These are phyloP conservation scores for Pulveroboletus sp. DNA, from an alignment of 1,284 basidiomycete species.

Conservation along the genomic window DNA sequence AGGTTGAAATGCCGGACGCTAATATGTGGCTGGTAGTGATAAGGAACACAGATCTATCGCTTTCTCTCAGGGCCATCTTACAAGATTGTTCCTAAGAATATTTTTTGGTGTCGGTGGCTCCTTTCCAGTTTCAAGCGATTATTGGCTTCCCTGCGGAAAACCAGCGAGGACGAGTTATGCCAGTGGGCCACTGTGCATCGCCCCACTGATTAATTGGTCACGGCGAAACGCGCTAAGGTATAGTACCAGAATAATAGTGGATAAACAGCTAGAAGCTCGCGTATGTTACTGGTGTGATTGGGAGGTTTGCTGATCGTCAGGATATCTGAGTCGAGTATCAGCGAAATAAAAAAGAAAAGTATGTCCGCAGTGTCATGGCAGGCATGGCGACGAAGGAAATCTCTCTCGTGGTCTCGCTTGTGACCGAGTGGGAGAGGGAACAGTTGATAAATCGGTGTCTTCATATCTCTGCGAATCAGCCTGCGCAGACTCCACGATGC, in stretches of 20 bases:
- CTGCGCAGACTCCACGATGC: not conserved
- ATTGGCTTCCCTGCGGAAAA: not conserved
- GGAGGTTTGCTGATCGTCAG: not conserved
- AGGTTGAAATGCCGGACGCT: not conserved
- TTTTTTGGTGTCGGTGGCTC: not conserved
- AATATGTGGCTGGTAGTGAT: not conserved
- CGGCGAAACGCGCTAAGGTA: constrained; percentile 7
- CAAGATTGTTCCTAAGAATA: constrained; percentile 3
- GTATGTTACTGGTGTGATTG: not conserved
- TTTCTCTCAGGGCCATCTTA: constrained; percentile 10
- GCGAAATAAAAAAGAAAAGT: no score
- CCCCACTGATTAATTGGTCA: not conserved
- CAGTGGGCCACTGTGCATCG: no score
- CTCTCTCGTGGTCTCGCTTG: not conserved
- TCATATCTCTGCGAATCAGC: not conserved
- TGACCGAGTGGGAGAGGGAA: not conserved
- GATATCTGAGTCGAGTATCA: not conserved
- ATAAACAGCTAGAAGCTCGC: not conserved
- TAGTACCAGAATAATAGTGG: not conserved
- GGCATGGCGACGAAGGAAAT: not conserved
- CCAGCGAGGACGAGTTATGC: no score
- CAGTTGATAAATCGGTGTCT: not conserved
- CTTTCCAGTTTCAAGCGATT: not conserved
- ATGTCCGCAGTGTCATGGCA: no score
- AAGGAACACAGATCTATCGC: not conserved